Percentiles rank a stretch among this genome's conserved stretches.
Conservation (phyloP, 305 asterid genomes). For the Plantago rigida region DNA sequence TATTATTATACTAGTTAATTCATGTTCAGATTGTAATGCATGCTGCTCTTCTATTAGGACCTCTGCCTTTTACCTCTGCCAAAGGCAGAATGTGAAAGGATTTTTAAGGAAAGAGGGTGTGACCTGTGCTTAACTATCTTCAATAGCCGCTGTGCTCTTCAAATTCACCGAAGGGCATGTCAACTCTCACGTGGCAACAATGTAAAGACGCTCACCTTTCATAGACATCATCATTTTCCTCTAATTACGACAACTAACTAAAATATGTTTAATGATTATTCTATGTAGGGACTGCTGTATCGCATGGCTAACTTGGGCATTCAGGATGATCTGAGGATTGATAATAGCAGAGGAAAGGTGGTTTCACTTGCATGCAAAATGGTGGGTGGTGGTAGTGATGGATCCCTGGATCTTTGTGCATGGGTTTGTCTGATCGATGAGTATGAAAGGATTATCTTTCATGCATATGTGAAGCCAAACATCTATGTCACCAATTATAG, state of each 20-base stretch:
- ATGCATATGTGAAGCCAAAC: constrained; percentile 64
- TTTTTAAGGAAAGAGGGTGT: constrained; percentile 79
- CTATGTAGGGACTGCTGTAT: constrained; percentile 42
- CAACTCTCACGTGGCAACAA: constrained; percentile 56
- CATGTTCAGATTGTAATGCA: constrained; percentile 12
- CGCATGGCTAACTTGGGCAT: constrained; percentile 76
- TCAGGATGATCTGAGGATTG: constrained; percentile 70
- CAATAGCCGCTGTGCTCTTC: constrained; percentile 40
- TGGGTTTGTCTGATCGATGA: constrained; percentile 76
- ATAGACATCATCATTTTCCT: constrained; percentile 7
- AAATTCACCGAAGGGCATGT: constrained; percentile 56
- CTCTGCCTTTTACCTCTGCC: constrained; percentile 91
- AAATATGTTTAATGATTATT: constrained; percentile 10
- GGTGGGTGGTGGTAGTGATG: constrained; percentile 96
- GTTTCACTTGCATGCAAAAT: constrained; percentile 82
- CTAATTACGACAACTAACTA: constrained; percentile 1
- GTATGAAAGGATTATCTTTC: constrained; percentile 57
- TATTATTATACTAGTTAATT: constrained; percentile 3
- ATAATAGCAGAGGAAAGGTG: constrained; percentile 50
- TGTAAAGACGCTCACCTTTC: constrained; percentile 27
- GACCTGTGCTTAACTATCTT: constrained; percentile 57
- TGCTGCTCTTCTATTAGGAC: constrained; percentile 46
- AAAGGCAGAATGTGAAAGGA: constrained; percentile 81
- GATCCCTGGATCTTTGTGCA: constrained; percentile 77
- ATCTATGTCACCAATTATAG: constrained; percentile 71